A percentile compares a stretch with the other conserved stretches of the same genome.
phyloP scores from a whole-genome alignment of 208 protist species.

The Leishmania amazonensis region DNA sequence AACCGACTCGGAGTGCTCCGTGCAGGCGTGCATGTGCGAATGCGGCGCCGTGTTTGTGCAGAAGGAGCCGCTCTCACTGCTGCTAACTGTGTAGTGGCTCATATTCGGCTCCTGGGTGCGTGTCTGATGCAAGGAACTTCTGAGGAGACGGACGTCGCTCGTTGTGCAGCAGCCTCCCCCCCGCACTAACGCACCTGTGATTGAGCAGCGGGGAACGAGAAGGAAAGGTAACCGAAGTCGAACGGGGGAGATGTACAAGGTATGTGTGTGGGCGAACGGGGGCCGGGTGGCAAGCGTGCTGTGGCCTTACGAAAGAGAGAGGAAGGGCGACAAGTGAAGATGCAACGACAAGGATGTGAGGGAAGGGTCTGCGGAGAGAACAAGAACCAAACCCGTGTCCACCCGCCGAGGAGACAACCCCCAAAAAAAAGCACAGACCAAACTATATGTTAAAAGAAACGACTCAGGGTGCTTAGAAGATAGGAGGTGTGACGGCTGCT shows the following conservation, averaged over 20 bases:
- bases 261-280: background rate
- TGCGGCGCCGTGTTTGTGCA: constrained; percentile 17
- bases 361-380: background rate
- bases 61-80: constrained; percentile 39
- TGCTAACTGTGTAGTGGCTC: constrained; percentile 36
- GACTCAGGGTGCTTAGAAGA: background rate
- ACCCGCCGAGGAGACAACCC: background rate
- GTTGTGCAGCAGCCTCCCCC: background rate
- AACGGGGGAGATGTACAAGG: background rate
- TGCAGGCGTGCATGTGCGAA: background rate
- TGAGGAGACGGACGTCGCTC: background rate
- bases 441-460: background rate
- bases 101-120: constrained; percentile 3
- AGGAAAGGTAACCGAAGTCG: background rate
- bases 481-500: background rate
- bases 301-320: background rate
- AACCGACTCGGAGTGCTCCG: background rate
- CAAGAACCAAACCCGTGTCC: background rate
- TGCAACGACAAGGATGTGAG: background rate
- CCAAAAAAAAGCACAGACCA: background rate
- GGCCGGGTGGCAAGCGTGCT: background rate
- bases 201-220: background rate
- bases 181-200: background rate
- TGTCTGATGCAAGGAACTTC: background rate
- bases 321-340: background rate